Base-by-base conservation (phyloP, 1,139 yeast genomes). In the Suzukiozyma palmioleophila region DNA sequence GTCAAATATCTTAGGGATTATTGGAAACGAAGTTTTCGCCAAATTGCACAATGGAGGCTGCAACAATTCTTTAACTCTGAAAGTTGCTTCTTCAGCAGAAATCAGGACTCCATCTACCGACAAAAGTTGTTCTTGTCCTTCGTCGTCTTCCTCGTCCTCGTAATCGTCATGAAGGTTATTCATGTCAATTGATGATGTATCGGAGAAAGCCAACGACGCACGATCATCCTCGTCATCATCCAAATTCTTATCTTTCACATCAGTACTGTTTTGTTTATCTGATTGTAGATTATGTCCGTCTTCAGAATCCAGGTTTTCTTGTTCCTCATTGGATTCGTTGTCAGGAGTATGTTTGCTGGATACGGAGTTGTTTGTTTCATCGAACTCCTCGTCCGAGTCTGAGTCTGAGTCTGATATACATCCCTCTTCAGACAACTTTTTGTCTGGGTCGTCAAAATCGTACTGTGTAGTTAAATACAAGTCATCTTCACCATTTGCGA, bases 381-480 rank as follows among this genome's bases (percentile, higher is more conserved):
- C 43, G 3, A 33, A 36, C 7, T 44, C 44, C 8, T 41, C 48
- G 2, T 44, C 41, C 26, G 22, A 18, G 22, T 7, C 22, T 7
- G 7, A 18, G 2, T 44, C 41, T 27, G 22, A 18, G 22, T 7
- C 22, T 7, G 7, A 18, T 5, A 18, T 18, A 18, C 7, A 4
- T 4, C 22, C 22, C 7, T 18, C 22, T 4, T 18, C 47, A n/a
- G 39, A 43, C 3, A 37, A 42, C 9, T 39, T 49, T 3, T 35
- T 39, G 0, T 36, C 44, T 3, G 46, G 48, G 9, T 47, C 54
- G 33, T 52, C 48, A 38, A 62, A 68, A n/a, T 57, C 69, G 53
- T 83, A 83, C 47, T 83, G 90, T 0, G 90, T 83, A 0, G 89
- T 83, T 52, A 82, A 63, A 47, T 83, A 83, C 44, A 72, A 68